These are phyloP conservation scores for Lasiosphaeriaceae sp. DNA, from an alignment of 495 filamentous ascomycete species.

Conservation along the genomic window DNA sequence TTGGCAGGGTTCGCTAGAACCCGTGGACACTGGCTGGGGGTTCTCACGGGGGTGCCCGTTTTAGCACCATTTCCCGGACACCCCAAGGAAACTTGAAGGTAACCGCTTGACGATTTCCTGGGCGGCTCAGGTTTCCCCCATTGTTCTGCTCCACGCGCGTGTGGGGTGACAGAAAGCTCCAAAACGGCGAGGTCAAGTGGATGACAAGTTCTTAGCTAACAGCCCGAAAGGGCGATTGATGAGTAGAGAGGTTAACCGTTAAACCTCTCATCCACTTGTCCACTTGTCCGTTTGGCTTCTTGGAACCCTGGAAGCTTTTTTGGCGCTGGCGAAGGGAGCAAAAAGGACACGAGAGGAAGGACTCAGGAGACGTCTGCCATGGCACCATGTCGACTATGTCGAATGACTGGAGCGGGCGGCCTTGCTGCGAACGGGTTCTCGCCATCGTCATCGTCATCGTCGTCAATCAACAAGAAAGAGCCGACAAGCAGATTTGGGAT, in stretches of 20 bases:
- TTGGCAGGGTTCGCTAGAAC: constrained; percentile 17
- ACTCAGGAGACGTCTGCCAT: neutral
- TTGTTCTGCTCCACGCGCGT: constrained; percentile 11
- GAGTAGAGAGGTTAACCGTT: too few relatives aligned
- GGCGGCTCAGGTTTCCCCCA: neutral
- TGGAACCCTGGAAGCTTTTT: too few relatives aligned
- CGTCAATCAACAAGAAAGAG: neutral
- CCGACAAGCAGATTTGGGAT: neutral
- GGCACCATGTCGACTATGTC: neutral
- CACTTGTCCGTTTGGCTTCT: too few relatives aligned
- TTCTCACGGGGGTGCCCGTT: constrained; percentile 15
- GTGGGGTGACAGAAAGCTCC: constrained; percentile 17
- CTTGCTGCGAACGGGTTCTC: constrained; percentile 13
- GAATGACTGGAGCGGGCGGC: too few relatives aligned
- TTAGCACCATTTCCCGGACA: constrained; percentile 13
- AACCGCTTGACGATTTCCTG: constrained; percentile 3
- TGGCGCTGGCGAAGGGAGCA: too few relatives aligned
- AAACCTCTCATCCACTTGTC: too few relatives aligned
- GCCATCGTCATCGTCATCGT: constrained; percentile 2
- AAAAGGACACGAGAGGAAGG: too few relatives aligned
- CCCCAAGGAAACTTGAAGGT: constrained; percentile 13
- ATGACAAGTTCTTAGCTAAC: neutral
- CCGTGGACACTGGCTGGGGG: constrained; percentile 18
- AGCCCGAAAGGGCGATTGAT: too few relatives aligned
- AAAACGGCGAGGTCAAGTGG: neutral